These are phyloP conservation scores for Fraxinus paxiana DNA, from an alignment of 305 asterid genomes.

Conservation along the genomic window DNA sequence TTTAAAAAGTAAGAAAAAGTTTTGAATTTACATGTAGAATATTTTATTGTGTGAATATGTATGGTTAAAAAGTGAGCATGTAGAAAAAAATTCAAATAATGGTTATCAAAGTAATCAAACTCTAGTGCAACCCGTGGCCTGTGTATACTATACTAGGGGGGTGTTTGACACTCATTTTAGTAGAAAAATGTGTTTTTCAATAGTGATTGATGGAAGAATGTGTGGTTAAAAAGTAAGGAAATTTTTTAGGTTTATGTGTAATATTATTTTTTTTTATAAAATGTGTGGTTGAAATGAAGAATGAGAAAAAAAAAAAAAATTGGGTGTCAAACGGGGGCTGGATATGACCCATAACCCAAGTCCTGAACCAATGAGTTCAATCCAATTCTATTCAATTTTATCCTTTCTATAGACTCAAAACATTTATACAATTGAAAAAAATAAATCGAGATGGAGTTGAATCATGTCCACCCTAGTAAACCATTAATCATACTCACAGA, in stretches of 20 bases:
- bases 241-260: no score
- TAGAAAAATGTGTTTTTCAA: no score
- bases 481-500: neutral
- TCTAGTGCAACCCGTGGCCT: neutral
- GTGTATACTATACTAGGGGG: neutral
- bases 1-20: no score
- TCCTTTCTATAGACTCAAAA: neutral
- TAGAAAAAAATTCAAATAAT: neutral
- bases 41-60: neutral
- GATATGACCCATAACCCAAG: neutral
- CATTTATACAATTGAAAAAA: neutral
- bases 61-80: neutral
- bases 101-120: neutral
- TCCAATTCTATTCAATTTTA: neutral
- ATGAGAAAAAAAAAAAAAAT: no score
- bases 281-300: no score
- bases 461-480: neutral
- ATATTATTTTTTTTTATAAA: no score
- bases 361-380: neutral
- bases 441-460: neutral
- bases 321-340: no score
- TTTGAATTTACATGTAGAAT: no score
- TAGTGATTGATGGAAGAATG: no score
- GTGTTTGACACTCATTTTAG: no score
- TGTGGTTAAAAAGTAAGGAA: no score